Evolutionary conservation across 148 eudicot genomes (phyloP), one percentile per base, ranked within the genome.

Genomic region (Nepenthes mirabilis): DNA sequence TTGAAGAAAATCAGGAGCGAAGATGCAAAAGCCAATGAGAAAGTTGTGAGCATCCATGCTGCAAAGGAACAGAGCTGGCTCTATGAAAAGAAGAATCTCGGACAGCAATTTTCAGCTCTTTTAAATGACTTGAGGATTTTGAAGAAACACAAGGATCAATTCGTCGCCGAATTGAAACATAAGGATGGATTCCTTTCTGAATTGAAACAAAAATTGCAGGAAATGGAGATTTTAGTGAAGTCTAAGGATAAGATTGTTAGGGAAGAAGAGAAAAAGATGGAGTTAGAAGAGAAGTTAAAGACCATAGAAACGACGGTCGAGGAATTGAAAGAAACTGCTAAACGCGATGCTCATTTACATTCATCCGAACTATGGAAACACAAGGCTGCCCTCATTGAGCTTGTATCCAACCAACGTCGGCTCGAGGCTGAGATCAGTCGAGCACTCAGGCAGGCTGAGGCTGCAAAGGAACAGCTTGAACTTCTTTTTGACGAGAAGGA

Each of bases 11-110:
- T 57, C 58, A 77, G 99, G 62, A 77, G 76, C 12, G 99, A 93
- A 64, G 99, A 93, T 60, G 96, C 87, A 35, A 84, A 79, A 61
- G 99, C 96, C 1, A 93, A 93, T 58, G 95, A 89, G 71, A 89
- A 73, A 72, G 99, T 93, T 8, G 95, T 77, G n/a, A 64, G 96
- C 12, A 86, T 93, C 45, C 82, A 78, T 68, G 82, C 96, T 49
- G 68, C 96, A 3, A 82, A 83, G 60, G 91, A 93, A 66, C 99
- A 89, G 71, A 55, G 75, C 47, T 93, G 99, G 99, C 76, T 85
- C 43, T 40, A 52, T 13, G 99, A 89, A 70, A 82, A 82, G 63
- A 86, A 75, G 72, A 79, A 75, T 53, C 77, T 93, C 43, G 70
- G 77, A 53, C 81, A 77, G 37, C 89, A 89, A 49, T 77, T 93